Conservation (phyloP, 1,139 yeast species). For the Pichia sp. region DNA sequence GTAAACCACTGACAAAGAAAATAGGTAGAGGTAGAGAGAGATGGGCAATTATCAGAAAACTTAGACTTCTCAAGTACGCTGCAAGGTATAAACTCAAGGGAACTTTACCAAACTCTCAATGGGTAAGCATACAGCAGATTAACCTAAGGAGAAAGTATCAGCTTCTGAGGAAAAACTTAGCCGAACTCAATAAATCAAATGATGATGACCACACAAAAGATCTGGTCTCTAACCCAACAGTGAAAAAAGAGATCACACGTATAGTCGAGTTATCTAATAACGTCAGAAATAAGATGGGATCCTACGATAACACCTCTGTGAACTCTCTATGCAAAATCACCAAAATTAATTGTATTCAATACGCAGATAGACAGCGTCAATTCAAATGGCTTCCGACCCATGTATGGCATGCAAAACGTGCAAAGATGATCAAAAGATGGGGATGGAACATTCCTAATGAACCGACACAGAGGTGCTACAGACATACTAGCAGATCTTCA, state of each 20-base stretch:
- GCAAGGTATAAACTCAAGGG: constrained; percentile 39
- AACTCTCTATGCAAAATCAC: constrained; percentile 38
- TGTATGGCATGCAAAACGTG: constrained; percentile 93
- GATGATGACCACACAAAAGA: no score
- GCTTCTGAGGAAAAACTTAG: constrained; percentile 24
- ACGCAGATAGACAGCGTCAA: constrained; percentile 61
- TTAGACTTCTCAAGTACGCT: constrained; percentile 49
- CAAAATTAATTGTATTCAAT: constrained; percentile 47
- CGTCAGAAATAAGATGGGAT: no score
- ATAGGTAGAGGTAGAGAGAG: constrained; percentile 49
- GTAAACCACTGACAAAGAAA: constrained; percentile 24
- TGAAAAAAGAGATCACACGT: no score
- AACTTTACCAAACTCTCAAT: constrained; percentile 19
- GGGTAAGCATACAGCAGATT: constrained; percentile 11
- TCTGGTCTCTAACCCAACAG: no score
- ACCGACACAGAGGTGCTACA: constrained; percentile 86
- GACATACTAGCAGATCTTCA: constrained; percentile 63
- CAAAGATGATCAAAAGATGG: constrained; percentile 76
- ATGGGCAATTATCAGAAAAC: constrained; percentile 45
- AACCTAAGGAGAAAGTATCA: constrained; percentile 28
- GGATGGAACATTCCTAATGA: constrained; percentile 72
- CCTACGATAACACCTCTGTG: no score
- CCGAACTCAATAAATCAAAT: no score
- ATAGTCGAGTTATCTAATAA: no score
- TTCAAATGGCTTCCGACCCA: constrained; percentile 88